Evolutionary conservation across 2,329 filamentous ascomycete species (phyloP).

Genomic region (Xylariaceae sp.): DNA sequence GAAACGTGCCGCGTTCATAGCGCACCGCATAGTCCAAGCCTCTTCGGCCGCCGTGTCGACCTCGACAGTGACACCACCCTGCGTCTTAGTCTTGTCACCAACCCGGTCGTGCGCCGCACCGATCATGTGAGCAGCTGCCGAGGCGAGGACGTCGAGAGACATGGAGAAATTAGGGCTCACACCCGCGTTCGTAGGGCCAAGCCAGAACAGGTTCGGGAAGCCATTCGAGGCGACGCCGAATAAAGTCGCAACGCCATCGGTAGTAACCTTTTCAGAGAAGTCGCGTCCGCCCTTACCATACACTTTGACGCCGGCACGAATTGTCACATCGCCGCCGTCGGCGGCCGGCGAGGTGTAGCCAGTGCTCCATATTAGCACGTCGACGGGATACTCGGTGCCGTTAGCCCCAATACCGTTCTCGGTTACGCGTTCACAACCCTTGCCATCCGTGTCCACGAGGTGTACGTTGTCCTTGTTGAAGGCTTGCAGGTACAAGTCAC

Average conservation of each 20-base stretch:
- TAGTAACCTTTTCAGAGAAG: slow-evolving; percentile 23
- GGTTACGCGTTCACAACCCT: slow-evolving; percentile 46
- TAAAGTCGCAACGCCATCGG: slow-evolving; percentile 43
- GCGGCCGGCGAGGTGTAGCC: slow-evolving; percentile 38
- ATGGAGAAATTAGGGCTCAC: slow-evolving; percentile 23
- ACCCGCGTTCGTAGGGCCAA: slow-evolving; percentile 39
- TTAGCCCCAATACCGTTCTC: slow-evolving; percentile 43
- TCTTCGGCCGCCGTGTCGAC: slow-evolving; percentile 43
- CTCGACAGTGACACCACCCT: slow-evolving; percentile 35
- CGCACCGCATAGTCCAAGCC: slow-evolving; percentile 40
- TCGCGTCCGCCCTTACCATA: slow-evolving; percentile 20
- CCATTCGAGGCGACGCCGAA: slow-evolving; percentile 46
- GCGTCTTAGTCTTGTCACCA: slow-evolving; percentile 16
- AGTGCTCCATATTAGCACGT: slow-evolving; percentile 34
- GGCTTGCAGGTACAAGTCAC: slow-evolving; percentile 53
- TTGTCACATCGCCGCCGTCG: slow-evolving; percentile 41
- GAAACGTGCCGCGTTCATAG: slow-evolving; percentile 35
- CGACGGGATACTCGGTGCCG: slow-evolving; percentile 43
- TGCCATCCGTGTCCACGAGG: slow-evolving; percentile 56
- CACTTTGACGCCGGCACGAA: slow-evolving; percentile 35
- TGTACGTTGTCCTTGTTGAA: slow-evolving; percentile 59
- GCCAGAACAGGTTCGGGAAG: slow-evolving; percentile 55
- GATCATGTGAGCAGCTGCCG: slow-evolving; percentile 32
- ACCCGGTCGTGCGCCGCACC: slow-evolving; percentile 30
- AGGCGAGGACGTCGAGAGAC: slow-evolving; percentile 19